Percentiles rank a stretch among this genome's conserved stretches.
Evolutionary conservation across 352 stramenopile genomes (phyloP).

Genomic region (Globisporangium orthogonon): DNA sequence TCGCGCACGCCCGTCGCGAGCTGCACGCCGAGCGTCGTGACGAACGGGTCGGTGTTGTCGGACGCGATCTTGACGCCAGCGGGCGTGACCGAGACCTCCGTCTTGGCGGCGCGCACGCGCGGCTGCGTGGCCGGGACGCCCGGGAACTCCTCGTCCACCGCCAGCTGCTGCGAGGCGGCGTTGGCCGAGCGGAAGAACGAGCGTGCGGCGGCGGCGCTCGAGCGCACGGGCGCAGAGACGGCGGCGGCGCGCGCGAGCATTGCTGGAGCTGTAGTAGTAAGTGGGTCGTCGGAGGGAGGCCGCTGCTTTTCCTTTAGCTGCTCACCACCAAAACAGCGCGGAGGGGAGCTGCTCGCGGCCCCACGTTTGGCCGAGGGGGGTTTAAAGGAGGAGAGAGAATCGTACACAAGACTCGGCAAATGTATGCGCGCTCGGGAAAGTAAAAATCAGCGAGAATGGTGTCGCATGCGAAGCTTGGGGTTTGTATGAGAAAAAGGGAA

Average conservation of each 20-base stretch:
- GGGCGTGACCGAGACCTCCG: conserved; percentile 26
- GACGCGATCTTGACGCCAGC: conserved; percentile 62
- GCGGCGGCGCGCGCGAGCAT: conserved; percentile 30
- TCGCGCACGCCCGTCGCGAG: conserved; percentile 50
- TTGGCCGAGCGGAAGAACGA: conserved; percentile 64
- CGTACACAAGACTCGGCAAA: no score
- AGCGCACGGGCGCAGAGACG: conserved; percentile 23
- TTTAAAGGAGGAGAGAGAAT: no score
- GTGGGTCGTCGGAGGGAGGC: neutral
- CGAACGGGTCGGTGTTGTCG: conserved; percentile 32
- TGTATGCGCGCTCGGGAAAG: no score
- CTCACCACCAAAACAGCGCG: conserved; percentile 29
- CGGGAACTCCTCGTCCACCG: conserved; percentile 62
- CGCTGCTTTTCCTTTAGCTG: conserved; percentile 17
- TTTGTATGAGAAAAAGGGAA: neutral
- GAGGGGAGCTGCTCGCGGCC: neutral
- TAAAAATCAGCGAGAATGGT: no score
- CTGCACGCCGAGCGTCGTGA: conserved; percentile 62
- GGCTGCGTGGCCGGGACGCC: conserved; percentile 32
- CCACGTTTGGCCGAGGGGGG: no score
- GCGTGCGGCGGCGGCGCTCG: conserved; percentile 21
- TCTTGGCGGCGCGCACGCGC: conserved; percentile 24
- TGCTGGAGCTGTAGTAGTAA: neutral
- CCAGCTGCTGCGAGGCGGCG: conserved; percentile 45
- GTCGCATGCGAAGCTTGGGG: neutral